A percentile compares a stretch with the other conserved stretches of the same genome.
Evolutionary conservation across 371 early-diverging fungal species (phyloP).

Genomic region (Mortierella sp.): DNA sequence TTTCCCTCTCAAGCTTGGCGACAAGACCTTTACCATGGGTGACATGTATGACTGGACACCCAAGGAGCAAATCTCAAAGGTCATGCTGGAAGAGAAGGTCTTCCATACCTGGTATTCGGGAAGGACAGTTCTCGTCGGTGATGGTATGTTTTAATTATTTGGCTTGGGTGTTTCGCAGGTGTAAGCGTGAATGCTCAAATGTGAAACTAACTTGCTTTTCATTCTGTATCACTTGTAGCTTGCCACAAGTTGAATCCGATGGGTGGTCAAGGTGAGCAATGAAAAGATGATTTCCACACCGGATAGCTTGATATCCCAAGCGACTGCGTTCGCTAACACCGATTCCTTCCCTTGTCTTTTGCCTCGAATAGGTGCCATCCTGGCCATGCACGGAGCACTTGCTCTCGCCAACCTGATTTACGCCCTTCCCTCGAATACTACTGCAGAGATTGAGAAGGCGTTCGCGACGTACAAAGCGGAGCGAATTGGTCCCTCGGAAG

Average conservation of each 20-base stretch:
- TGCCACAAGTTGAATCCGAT: constrained; percentile 25
- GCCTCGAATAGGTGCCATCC: background rate
- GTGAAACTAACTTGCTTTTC: background rate
- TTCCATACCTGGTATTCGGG: constrained; percentile 22
- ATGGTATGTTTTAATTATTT: constrained; percentile 19
- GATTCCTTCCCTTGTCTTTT: background rate
- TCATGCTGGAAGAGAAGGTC: constrained; percentile 25
- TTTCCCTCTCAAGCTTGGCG: constrained; percentile 8
- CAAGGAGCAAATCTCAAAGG: constrained; percentile 13
- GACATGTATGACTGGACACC: constrained; percentile 23
- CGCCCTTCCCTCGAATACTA: background rate
- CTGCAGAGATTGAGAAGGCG: background rate
- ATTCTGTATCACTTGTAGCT: background rate
- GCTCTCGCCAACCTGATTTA: background rate
- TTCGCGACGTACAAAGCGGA: background rate
- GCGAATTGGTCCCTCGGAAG: background rate
- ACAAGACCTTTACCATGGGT: constrained; percentile 13
- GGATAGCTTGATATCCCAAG: too few species aligned
- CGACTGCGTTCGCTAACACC: too few species aligned
- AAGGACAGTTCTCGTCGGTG: constrained; percentile 13
- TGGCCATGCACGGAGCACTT: background rate
- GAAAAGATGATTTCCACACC: background rate
- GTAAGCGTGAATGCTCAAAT: too few species aligned
- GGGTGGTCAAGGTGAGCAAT: constrained; percentile 31
- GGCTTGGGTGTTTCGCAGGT: background rate